phyloP scores from a whole-genome alignment of 1,284 basidiomycete species.

The Ganoderma resinaceum region DNA sequence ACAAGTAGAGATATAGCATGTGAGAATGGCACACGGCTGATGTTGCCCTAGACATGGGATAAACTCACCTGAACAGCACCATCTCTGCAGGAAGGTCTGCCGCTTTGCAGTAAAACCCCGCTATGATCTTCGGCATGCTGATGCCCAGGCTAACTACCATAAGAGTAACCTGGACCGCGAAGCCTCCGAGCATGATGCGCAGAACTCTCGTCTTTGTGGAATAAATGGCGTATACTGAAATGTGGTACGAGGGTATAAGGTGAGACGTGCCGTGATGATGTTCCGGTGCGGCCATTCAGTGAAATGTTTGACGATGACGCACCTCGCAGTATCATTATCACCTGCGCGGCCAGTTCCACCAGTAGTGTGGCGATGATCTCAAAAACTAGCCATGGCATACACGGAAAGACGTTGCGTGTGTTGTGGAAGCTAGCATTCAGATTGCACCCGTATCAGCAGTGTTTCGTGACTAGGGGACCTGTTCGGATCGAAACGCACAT shows the following conservation, averaged over 20 bases:
- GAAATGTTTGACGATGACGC: constrained; percentile 13
- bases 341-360: constrained; percentile 39
- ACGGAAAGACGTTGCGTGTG: constrained; percentile 28
- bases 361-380: constrained; percentile 41
- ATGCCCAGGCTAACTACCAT: constrained; percentile 38
- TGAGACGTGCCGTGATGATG: background rate
- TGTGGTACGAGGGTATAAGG: background rate
- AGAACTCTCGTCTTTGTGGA: constrained; percentile 31
- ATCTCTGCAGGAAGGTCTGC: constrained; percentile 36
- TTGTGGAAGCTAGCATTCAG: constrained; percentile 31
- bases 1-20: background rate
- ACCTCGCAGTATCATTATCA: constrained; percentile 44
- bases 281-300: background rate
- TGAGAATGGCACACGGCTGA: background rate
- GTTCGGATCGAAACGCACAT: constrained; percentile 30
- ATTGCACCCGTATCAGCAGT: background rate
- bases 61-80: constrained; percentile 40
- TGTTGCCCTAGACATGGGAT: background rate
- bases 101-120: constrained; percentile 35
- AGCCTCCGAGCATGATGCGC: constrained; percentile 33
- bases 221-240: constrained; percentile 43
- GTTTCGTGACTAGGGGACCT: background rate
- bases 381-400: constrained; percentile 41
- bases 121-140: constrained; percentile 38
- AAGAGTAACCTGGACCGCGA: constrained; percentile 34